Conservation (phyloP, 1,284 basidiomycete species). For the Malassezia psittaci region DNA sequence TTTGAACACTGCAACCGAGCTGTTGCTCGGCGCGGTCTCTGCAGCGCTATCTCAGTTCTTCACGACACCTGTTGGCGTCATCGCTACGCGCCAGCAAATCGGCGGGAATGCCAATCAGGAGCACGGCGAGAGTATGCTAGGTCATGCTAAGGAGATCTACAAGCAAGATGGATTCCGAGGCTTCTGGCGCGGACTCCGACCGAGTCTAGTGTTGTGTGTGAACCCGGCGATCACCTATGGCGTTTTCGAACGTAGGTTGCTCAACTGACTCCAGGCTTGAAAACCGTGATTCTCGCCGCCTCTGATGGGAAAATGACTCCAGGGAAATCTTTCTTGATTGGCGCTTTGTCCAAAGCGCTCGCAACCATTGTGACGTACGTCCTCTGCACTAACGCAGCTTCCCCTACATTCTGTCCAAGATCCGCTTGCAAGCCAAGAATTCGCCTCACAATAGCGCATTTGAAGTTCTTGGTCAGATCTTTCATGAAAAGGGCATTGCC, state of each 20-base stretch:
- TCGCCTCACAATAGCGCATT: constrained; percentile 60
- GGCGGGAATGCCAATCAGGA: constrained; percentile 20
- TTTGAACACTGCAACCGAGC: constrained; percentile 46
- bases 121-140: constrained; percentile 55
- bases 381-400: constrained; percentile 12
- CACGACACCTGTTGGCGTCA: constrained; percentile 93
- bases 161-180: constrained; percentile 83
- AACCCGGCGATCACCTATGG: constrained; percentile 99
- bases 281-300: constrained; percentile 54
- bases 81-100: constrained; percentile 87
- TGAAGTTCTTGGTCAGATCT: constrained; percentile 64
- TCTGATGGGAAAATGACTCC: constrained; percentile 64
- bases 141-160: constrained; percentile 74
- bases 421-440: constrained; percentile 72
- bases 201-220: constrained; percentile 75
- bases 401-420: constrained; percentile 78
- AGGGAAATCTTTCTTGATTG: constrained; percentile 70
- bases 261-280: constrained; percentile 55
- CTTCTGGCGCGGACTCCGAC: constrained; percentile 86
- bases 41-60: constrained; percentile 93
- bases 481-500: constrained; percentile 53
- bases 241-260: constrained; percentile 59
- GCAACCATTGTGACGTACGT: constrained; percentile 57
- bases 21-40: constrained; percentile 78
- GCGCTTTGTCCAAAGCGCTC: constrained; percentile 88